Evolutionary conservation across 2,329 filamentous ascomycete genomes (phyloP).

Genomic region (Aspergillus ibericus): DNA sequence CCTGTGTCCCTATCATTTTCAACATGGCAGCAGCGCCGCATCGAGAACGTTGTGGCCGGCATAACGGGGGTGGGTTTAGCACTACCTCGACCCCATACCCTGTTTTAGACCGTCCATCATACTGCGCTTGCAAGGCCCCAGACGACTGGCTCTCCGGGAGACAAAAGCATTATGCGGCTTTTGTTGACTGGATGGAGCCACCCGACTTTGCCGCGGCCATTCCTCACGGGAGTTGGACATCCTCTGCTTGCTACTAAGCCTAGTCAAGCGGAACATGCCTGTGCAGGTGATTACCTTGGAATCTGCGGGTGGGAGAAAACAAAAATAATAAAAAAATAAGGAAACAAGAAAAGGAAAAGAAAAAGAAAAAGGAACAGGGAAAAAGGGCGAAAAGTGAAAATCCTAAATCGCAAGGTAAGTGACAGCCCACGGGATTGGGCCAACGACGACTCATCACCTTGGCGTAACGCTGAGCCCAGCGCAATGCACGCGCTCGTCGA

Average conservation of each 20-base stretch:
- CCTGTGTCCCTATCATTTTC: neutral
- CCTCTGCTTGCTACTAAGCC: neutral
- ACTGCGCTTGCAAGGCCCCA: neutral
- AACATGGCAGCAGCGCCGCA: neutral
- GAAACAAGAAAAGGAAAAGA: slow-evolving; percentile 2
- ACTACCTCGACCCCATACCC: neutral
- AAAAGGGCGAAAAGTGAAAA: slow-evolving; percentile 7
- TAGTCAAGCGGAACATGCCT: neutral
- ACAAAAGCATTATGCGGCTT: slow-evolving; percentile 5
- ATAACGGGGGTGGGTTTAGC: slow-evolving; percentile 1
- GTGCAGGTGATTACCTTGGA: neutral
- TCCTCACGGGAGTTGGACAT: neutral
- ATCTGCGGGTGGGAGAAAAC: neutral
- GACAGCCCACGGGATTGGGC: slow-evolving; percentile 12
- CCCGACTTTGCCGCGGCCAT: slow-evolving; percentile 15
- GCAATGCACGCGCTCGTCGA: slow-evolving; percentile 22
- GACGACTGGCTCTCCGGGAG: neutral
- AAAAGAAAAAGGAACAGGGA: neutral
- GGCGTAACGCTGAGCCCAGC: slow-evolving; percentile 16
- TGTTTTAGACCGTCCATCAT: slow-evolving; percentile 2
- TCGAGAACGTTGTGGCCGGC: neutral
- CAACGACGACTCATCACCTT: slow-evolving; percentile 12
- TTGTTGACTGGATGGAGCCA: slow-evolving; percentile 1
- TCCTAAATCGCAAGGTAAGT: neutral
- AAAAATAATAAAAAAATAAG: neutral